Percentiles rank a stretch among this genome's conserved stretches.
phyloP scores from a whole-genome alignment of 352 stramenopile genomes.

The Saprolegnia diclina region DNA sequence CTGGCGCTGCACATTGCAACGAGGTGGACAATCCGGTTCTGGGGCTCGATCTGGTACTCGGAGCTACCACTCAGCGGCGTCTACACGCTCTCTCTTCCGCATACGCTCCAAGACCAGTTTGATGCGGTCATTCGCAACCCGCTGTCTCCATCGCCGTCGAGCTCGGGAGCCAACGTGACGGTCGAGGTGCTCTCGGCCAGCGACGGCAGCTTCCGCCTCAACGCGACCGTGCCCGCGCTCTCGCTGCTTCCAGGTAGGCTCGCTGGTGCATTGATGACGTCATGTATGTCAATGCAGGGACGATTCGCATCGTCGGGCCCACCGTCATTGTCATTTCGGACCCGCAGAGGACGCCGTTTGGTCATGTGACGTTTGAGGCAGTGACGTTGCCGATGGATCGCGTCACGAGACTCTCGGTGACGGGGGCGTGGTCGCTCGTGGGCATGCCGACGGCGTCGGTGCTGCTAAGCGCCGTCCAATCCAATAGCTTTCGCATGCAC shows the following conservation, averaged over 20 bases:
- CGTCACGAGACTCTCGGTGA: conserved; percentile 2
- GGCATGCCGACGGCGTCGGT: conserved; percentile 13
- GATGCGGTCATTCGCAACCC: conserved; percentile 2
- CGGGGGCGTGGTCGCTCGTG: conserved; percentile 10
- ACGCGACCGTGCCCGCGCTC: conserved; percentile 16
- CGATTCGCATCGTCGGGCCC: background rate
- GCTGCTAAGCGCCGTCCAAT: background rate
- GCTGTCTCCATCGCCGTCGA: background rate
- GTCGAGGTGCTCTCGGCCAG: conserved; percentile 9
- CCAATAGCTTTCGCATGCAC: conserved; percentile 23
- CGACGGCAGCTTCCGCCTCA: conserved; percentile 19
- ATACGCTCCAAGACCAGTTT: conserved; percentile 23
- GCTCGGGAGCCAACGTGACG: background rate
- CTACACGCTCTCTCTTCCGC: conserved; percentile 14
- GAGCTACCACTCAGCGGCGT: background rate
- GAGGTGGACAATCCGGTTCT: conserved; percentile 19
- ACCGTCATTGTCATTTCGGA: conserved; percentile 13
- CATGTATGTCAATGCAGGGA: background rate
- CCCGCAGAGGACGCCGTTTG: background rate
- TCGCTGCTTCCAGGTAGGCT: conserved; percentile 23
- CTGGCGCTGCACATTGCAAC: conserved; percentile 8
- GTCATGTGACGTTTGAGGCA: conserved; percentile 16
- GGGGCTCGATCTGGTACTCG: conserved; percentile 20
- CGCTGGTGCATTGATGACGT: background rate
- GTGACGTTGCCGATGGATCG: conserved; percentile 15